Percentiles rank a stretch among this genome's conserved stretches.
Evolutionary conservation across 441 rosid species (phyloP).

Genomic region (Euphorbia schlechtendalii): DNA sequence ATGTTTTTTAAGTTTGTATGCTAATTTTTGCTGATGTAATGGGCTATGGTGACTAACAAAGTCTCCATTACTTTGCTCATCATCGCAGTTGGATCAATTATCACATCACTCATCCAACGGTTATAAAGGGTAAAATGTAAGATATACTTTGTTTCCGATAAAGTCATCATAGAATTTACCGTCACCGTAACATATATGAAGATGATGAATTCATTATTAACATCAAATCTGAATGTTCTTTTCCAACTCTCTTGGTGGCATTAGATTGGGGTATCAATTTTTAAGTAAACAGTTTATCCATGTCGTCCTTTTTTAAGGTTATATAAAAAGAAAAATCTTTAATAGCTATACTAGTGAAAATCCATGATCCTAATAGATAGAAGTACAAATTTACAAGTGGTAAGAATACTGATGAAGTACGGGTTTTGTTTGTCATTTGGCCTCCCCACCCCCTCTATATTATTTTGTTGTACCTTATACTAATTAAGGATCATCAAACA

Average conservation of each 20-base stretch:
- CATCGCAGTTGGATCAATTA: no score
- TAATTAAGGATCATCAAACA: not conserved
- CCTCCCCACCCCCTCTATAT: not conserved
- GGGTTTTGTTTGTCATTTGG: not conserved
- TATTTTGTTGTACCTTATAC: not conserved
- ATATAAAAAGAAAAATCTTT: not conserved
- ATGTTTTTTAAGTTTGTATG: not conserved
- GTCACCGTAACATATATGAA: no score
- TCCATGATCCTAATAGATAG: not conserved
- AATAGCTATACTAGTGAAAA: not conserved
- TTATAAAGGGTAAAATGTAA: no score
- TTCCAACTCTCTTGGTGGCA: no score
- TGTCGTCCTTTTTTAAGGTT: constrained; percentile 2
- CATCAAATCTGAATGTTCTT: no score
- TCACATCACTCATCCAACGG: no score
- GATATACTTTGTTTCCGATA: no score
- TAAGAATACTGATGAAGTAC: not conserved
- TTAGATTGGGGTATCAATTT: not conserved
- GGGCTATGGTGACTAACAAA: no score
- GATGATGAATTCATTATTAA: no score
- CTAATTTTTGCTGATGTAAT: not conserved
- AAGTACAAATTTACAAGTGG: not conserved
- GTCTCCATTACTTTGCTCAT: no score
- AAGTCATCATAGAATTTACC: no score
- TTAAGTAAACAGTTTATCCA: not conserved